These are phyloP conservation scores for Fragaria nilgerrensis DNA, from an alignment of 306 rosid genomes.

Conservation along the genomic window DNA sequence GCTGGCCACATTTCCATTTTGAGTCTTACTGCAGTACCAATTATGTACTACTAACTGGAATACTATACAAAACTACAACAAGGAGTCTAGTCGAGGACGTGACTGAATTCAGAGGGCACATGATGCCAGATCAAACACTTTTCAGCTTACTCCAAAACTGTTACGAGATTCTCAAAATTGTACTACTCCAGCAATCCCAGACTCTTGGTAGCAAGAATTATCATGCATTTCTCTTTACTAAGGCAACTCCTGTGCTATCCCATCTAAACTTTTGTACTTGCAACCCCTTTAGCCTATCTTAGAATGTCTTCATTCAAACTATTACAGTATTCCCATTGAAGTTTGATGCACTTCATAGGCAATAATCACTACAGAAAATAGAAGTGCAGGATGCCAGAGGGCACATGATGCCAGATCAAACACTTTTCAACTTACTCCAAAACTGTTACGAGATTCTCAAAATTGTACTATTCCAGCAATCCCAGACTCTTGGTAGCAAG, in stretches of 20 bases:
- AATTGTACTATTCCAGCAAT: neutral
- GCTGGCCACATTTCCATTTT: neutral
- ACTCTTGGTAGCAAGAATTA: neutral
- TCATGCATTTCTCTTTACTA: neutral
- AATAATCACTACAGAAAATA: neutral
- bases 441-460: neutral
- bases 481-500: neutral
- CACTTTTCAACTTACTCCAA: neutral
- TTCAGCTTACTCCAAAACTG: neutral
- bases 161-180: neutral
- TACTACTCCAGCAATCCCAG: neutral
- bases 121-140: neutral
- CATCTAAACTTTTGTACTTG: neutral
- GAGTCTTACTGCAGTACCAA: neutral
- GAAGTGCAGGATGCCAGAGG: neutral
- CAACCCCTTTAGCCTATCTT: neutral
- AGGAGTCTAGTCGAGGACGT: neutral
- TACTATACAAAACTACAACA: neutral
- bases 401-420: neutral
- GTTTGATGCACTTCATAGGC: neutral
- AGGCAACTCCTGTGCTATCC: neutral
- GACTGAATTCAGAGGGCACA: neutral
- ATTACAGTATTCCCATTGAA: neutral
- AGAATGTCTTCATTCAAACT: neutral
- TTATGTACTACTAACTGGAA: neutral